Evolutionary conservation across 257 asterid species (phyloP), one percentile per base, ranked within the genome.

Genomic region (Primulina tabacum): DNA sequence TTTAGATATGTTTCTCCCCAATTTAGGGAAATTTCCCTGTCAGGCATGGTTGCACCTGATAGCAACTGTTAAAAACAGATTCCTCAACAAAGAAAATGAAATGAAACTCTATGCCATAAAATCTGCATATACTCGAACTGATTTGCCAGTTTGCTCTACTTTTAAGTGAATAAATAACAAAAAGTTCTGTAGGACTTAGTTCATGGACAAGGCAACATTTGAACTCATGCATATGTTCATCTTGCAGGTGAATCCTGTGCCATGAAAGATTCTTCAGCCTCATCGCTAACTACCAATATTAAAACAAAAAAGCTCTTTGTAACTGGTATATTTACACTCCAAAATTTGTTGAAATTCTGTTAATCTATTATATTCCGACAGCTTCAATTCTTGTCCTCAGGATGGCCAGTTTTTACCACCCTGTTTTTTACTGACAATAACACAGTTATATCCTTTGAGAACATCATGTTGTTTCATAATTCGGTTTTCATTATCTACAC

Each of bases 241-340:
- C 73, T 75, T 2, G 73, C 86, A 84, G 92, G 88, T 76, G 73
- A 65, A 59, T 40, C 75, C 2, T 18, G 73, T 71, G 73, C 71
- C 71, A 58, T 78, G 4, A 74, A 68, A 73, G 80, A 79, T 74
- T 76, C 85, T 65, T 71, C 87, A 52, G 78, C 80, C 35, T 62
- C 84, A 38, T 81, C 62, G 68, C 76, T 43, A 64, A 75, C 88
- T 43, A 67, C 79, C 71, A 75, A 84, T 75, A 65, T 89, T 71
- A 82, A 66, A 76, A 89, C 97, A n/a, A 93, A 93, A 91, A 93
- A 88, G 86, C 88, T 93, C 79, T 93, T 93, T 62, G 82, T 93
- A 40, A 90, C 99, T 33, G 99, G 99, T 90, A 80, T 18, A 73
- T 71, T 52, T 68, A 77, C 61, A 59, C 68, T 71, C 77, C 34